phyloP scores from a whole-genome alignment of 1,284 basidiomycete genomes.

The Cutaneotrichosporon sp. region DNA sequence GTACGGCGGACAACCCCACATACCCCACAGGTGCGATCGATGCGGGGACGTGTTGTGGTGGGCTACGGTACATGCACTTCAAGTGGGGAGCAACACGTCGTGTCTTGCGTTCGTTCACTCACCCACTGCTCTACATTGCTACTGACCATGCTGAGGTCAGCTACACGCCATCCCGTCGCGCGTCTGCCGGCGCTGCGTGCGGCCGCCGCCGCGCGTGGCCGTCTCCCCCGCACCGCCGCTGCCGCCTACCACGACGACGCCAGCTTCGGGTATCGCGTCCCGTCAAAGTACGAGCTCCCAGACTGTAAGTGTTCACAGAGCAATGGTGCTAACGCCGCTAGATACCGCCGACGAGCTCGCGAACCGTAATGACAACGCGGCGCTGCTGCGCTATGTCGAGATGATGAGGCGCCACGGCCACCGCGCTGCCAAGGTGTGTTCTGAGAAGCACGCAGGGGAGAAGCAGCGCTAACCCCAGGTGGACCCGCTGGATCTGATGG shows the following conservation, averaged over 20 bases:
- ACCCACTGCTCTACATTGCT: background rate
- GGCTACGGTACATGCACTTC: background rate
- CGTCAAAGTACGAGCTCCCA: constrained; percentile 60
- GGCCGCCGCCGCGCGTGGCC: background rate
- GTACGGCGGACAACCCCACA: too few species aligned
- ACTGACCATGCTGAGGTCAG: constrained; percentile 11
- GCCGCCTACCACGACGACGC: constrained; percentile 64
- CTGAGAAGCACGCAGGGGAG: background rate
- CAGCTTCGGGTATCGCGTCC: constrained; percentile 71
- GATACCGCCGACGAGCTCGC: constrained; percentile 68
- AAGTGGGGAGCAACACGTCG: background rate
- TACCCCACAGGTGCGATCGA: too few species aligned
- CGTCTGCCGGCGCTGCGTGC: background rate
- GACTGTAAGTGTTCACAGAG: constrained; percentile 59
- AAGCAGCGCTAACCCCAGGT: constrained; percentile 64
- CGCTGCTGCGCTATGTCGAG: constrained; percentile 79
- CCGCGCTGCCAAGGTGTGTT: constrained; percentile 31
- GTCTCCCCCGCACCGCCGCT: too few species aligned
- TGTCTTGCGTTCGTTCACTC: background rate
- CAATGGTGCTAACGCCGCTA: constrained; percentile 40
- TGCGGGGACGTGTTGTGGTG: too few species aligned
- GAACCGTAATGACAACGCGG: constrained; percentile 67
- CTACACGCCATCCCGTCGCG: constrained; percentile 4
- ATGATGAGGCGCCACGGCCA: constrained; percentile 59
- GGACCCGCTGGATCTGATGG: constrained; percentile 78